These are phyloP conservation scores for Penicillium fuscoglaucum DNA, from an alignment of 2,329 filamentous ascomycete species.

Conservation along the genomic window DNA sequence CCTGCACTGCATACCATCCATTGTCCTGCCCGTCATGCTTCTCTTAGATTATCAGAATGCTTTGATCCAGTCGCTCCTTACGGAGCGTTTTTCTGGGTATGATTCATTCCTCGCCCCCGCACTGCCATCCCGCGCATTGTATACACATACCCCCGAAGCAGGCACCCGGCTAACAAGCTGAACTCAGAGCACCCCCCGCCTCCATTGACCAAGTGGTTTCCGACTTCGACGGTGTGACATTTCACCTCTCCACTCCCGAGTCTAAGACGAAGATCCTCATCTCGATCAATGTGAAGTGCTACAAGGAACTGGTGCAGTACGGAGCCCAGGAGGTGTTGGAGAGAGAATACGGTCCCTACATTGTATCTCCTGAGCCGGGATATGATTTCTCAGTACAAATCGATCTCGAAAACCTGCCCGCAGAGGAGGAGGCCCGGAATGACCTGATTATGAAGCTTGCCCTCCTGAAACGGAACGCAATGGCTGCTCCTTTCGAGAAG, in stretches of 20 bases:
- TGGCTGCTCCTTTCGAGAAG: slow-evolving; percentile 97
- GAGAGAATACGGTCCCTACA: slow-evolving; percentile 91
- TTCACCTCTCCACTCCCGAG: slow-evolving; percentile 96
- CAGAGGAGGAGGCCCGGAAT: slow-evolving; percentile 79
- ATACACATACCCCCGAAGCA: slow-evolving; percentile 31
- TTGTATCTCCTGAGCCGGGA: slow-evolving; percentile 80
- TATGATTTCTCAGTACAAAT: slow-evolving; percentile 95
- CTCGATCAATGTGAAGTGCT: slow-evolving; percentile 94
- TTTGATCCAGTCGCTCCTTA: slow-evolving; percentile 92
- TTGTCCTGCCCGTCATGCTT: slow-evolving; percentile 61
- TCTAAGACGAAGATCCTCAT: slow-evolving; percentile 91
- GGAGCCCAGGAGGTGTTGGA: slow-evolving; percentile 88
- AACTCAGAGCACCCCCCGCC: slow-evolving; percentile 70
- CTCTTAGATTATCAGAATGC: slow-evolving; percentile 99
- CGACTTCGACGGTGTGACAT: slow-evolving; percentile 98
- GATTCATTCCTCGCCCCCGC: slow-evolving; percentile 15
- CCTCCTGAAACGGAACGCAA: slow-evolving; percentile 93
- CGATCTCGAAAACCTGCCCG: slow-evolving; percentile 83
- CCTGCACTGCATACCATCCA: slow-evolving; percentile 15
- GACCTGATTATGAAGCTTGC: slow-evolving; percentile 85
- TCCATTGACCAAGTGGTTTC: slow-evolving; percentile 98
- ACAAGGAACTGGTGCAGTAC: slow-evolving; percentile 85
- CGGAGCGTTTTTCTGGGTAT: slow-evolving; percentile 88
- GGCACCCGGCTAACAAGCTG: slow-evolving; percentile 41
- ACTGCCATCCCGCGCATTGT: slow-evolving; percentile 28